Conservation (phyloP, 352 stramenopile genomes). For the Poterioochromonas sp. region DNA sequence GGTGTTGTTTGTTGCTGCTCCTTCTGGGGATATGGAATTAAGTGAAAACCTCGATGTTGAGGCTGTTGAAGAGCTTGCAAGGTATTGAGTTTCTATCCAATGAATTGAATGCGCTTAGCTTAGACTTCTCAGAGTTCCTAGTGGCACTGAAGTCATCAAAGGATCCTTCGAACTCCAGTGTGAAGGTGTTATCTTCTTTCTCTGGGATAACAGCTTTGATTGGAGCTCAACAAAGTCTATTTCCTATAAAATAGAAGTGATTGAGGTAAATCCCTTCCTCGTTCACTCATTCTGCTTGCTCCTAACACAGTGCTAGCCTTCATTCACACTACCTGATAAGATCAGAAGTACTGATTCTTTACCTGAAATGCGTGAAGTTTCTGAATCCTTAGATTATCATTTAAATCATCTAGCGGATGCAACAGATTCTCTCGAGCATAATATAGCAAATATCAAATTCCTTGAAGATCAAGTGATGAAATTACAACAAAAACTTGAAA, state of each 20-base stretch:
- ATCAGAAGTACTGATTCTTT: not conserved
- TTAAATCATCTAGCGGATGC: not conserved
- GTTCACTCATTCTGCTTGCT: not conserved
- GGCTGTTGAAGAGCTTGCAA: conserved; percentile 15
- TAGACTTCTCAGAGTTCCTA: no score
- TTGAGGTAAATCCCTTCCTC: not conserved
- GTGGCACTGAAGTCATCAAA: not conserved
- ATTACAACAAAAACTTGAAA: not conserved
- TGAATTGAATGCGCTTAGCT: no score
- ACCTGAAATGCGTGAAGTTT: not conserved
- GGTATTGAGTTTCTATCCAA: no score
- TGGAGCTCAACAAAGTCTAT: conserved; percentile 11
- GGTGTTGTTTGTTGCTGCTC: conserved; percentile 24
- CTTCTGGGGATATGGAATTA: not conserved
- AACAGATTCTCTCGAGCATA: not conserved
- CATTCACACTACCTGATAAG: not conserved
- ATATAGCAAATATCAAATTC: not conserved
- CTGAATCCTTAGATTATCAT: not conserved
- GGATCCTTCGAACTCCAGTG: conserved; percentile 6
- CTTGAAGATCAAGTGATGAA: not conserved
- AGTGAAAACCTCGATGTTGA: conserved; percentile 14
- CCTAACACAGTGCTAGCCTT: not conserved
- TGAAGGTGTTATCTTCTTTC: conserved; percentile 29
- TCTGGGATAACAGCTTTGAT: conserved; percentile 27
- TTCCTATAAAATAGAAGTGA: not conserved